phyloP scores from a whole-genome alignment of 345 rosid genomes.

The Aquilaria malaccensis region DNA sequence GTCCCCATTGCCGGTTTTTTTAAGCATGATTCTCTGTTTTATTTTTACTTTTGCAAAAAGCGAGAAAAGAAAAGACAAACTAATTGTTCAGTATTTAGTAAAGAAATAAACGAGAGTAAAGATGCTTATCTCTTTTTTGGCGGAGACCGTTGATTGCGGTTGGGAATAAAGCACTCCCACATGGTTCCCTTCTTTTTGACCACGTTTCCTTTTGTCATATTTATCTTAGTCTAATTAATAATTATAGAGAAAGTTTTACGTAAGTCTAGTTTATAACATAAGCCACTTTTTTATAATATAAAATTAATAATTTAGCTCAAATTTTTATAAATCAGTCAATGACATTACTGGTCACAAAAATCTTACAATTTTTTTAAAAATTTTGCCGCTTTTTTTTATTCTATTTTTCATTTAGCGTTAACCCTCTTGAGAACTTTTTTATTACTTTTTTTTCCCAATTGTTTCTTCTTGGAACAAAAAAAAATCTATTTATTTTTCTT shows the following conservation, averaged over 20 bases:
- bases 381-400: background rate
- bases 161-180: slow-evolving; percentile 69
- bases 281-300: no score
- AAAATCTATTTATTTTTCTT: no score
- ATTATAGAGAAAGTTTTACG: no score
- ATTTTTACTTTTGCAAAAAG: background rate
- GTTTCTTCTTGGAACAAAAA: no score
- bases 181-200: slow-evolving; percentile 50
- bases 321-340: no score
- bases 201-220: slow-evolving; percentile 25
- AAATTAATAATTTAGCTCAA: no score
- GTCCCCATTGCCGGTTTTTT: slow-evolving; percentile 15
- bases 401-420: background rate
- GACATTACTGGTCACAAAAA: no score
- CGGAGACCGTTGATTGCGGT: slow-evolving; percentile 97
- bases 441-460: no score
- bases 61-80: slow-evolving; percentile 1
- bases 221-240: background rate
- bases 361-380: no score
- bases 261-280: no score
- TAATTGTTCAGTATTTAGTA: background rate
- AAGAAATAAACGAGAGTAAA: background rate
- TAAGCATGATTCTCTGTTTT: background rate
- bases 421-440: no score
- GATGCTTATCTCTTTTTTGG: slow-evolving; percentile 30